Evolutionary conservation across 257 asterid genomes (phyloP), one percentile per base, ranked within the genome.

Genomic region (Cynanchum wilfordii): DNA sequence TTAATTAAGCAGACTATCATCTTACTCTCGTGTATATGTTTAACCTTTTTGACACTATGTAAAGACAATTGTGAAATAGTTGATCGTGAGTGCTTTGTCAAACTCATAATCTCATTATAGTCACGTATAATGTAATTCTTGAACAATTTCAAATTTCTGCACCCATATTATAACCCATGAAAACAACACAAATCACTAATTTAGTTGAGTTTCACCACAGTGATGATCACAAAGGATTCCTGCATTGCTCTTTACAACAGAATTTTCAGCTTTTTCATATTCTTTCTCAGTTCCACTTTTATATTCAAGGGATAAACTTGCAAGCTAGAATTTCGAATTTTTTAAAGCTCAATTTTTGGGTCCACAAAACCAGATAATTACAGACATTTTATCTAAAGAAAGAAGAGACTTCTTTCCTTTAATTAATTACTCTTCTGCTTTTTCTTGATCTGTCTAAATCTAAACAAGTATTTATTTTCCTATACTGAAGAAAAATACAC

Each of bases 301-400:
- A 42, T 49, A 20, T 56, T 36, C 65, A 17, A 42, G 19, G 0
- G 19, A 19, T 25, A 52, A 24, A 60, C 64, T 51, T 69, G 51
- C 30, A 19, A 36, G 13, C 7, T 27, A 5, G 4, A 5, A 70
- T 50, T 33, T 64, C 0, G 40, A 13, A 64, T 30, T 38, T 42
- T 17, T 24, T 55, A 30, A 24, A 56, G 27, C 40, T 29, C 15
- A 42, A 7, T 7, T n/a, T 10, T 65, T n/a, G 50, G 79, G 77
- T 57, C 79, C 79, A 40, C 75, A 69, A 77, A 77, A 73, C 57
- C 69, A 49, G 27, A 52, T 20, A 51, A 16, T 51, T 11, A 42
- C 10, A 7, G 11, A 42, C 49, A 42, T 55, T 16, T 27, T 42
- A 60, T 60, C 49, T 20, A 52, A 30, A 33, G 36, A 38, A 12